Percentiles rank a stretch among this genome's conserved stretches.
These are phyloP conservation scores for Rhizoclosmatium globosum DNA, from an alignment of 192 early-diverging fungal genomes.

Conservation along the genomic window DNA sequence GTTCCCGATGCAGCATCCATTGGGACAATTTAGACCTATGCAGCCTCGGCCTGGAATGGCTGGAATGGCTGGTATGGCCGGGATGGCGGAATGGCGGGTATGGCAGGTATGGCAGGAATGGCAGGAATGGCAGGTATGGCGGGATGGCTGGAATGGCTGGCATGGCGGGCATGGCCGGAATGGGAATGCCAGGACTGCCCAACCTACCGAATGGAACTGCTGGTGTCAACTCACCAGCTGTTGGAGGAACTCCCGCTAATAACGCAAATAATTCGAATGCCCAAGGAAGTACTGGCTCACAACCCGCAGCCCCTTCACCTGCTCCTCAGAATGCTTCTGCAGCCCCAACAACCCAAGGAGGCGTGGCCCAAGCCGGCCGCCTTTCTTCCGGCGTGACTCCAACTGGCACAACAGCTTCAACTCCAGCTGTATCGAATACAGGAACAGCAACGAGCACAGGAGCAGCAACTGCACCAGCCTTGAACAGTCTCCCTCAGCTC, in stretches of 20 bases:
- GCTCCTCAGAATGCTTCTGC: too few species aligned
- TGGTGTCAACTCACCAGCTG: too few species aligned
- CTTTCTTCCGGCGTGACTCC: neutral
- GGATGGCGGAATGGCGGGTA: neutral
- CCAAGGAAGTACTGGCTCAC: too few species aligned
- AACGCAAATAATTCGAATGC: too few species aligned
- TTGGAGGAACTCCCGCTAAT: too few species aligned
- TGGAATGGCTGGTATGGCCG: neutral
- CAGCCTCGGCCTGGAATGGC: neutral
- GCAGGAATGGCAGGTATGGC: neutral
- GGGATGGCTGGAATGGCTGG: neutral
- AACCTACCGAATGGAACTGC: too few species aligned
- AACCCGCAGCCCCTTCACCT: too few species aligned
- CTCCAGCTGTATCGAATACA: constrained; percentile 9
- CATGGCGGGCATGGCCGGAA: too few species aligned
- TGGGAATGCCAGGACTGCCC: too few species aligned
- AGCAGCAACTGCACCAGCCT: neutral
- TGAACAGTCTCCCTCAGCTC: neutral
- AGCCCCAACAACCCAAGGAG: too few species aligned
- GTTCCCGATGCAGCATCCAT: neutral
- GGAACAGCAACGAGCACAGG: constrained; percentile 19
- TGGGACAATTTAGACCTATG: constrained; percentile 23
- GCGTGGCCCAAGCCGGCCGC: too few species aligned
- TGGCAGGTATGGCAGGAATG: constrained; percentile 4
- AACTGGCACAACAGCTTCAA: neutral